phyloP scores from a whole-genome alignment of 352 stramenopile genomes.

The Globisporangium iwayamae region DNA sequence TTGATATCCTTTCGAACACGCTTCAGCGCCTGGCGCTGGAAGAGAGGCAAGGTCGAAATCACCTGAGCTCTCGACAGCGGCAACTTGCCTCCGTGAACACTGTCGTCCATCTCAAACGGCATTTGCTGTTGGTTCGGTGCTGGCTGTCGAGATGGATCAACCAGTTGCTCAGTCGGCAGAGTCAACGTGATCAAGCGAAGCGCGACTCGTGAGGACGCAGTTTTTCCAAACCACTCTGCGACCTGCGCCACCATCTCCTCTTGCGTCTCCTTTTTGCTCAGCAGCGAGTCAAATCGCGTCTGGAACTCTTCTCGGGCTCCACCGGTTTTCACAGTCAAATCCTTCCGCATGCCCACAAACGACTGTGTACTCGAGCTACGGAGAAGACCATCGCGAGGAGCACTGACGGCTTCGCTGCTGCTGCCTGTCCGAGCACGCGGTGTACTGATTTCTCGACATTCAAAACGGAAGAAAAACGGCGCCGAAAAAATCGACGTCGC shows the following conservation, averaged over 20 bases:
- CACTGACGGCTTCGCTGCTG: background rate
- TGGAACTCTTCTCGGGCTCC: slow-evolving; percentile 32
- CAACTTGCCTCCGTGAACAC: slow-evolving; percentile 17
- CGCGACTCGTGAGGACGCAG: slow-evolving; percentile 40
- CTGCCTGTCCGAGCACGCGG: slow-evolving; percentile 16
- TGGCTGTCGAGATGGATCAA: slow-evolving; percentile 29
- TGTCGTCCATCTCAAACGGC: slow-evolving; percentile 59
- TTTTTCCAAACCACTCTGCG: slow-evolving; percentile 50
- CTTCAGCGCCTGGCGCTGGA: slow-evolving; percentile 72
- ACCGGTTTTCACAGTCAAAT: slow-evolving; percentile 8
- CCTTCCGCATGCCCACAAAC: slow-evolving; percentile 37
- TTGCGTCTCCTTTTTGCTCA: slow-evolving; percentile 15
- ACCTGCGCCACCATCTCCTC: slow-evolving; percentile 36
- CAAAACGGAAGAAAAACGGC: slow-evolving; percentile 85
- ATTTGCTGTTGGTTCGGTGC: slow-evolving; percentile 31
- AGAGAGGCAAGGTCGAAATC: slow-evolving; percentile 62
- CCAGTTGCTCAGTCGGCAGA: slow-evolving; percentile 65
- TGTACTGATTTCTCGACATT: slow-evolving; percentile 57
- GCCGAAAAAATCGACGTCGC: slow-evolving; percentile 80
- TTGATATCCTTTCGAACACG: slow-evolving; percentile 69
- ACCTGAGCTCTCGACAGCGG: slow-evolving; percentile 35
- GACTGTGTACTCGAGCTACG: slow-evolving; percentile 51
- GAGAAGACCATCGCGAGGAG: slow-evolving; percentile 15
- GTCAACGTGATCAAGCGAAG: slow-evolving; percentile 78
- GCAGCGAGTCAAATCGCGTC: slow-evolving; percentile 38